Evolutionary conservation across 495 filamentous ascomycete genomes (phyloP), one percentile per base, ranked within the genome.

Genomic region (Cercophora samala): DNA sequence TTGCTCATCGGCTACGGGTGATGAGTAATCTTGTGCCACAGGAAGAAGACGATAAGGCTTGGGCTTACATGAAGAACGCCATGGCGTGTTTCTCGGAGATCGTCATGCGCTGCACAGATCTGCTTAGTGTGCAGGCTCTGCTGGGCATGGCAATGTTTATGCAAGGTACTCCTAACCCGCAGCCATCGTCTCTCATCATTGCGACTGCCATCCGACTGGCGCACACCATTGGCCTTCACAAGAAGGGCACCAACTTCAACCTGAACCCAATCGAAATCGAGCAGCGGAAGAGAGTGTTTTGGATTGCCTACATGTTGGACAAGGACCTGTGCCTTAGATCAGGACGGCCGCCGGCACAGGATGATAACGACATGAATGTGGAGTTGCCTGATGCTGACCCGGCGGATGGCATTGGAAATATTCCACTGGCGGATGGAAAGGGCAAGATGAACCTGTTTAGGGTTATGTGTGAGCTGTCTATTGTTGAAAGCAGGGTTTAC

Each of bases 311-410:
- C 73, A 87, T 96, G 79, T 80, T 97, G 26, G 95, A 99, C 74
- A 97, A 96, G 80, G 95, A 98, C 72, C 87, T 98, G 66, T 97
- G 93, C 75, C 86, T 99, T 29, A 88, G 95, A 32, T 95, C 93
- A 19, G 95, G 95, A 37, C 87, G 95, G 63, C 95, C 95, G 24
- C 94, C 93, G 19, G 91, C 92, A 17, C 96, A 97, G 74, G 94
- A 98, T 73, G 95, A 98, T 72, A 93, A 98, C 77, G 95, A 99
- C 74, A 96, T 97, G 90, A 97, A 96, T 74, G 95, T 98, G 26
- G 93, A 98, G 52, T 83, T 98, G 62, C 95, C 95, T 19, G 93
- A 91, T 64, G 92, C 93, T 66, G 89, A 98, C 69, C 96, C 95
- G 0, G 84, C 84, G 6, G 95, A 99, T 72, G 93, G 93, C 64